Evolutionary conservation across 2,329 filamentous ascomycete genomes (phyloP).

Genomic region (Fusarium sp.): DNA sequence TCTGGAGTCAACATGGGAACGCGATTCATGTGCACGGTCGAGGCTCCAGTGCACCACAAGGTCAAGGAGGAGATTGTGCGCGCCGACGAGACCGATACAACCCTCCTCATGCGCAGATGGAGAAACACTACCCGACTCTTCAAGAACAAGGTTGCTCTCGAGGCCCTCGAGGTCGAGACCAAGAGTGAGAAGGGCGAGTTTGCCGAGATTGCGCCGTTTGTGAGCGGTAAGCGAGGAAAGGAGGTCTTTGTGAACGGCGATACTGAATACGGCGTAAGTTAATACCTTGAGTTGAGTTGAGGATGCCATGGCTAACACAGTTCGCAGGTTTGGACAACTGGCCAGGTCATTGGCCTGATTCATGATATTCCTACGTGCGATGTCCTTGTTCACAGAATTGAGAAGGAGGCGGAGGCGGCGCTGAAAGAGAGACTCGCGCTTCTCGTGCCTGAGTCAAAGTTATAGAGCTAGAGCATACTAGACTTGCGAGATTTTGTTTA

Average conservation of each 20-base stretch:
- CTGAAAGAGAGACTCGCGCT: constrained; percentile 68
- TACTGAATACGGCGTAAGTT: constrained; percentile 83
- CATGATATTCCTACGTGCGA: constrained; percentile 83
- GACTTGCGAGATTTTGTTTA: constrained; percentile 9
- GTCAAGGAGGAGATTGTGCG: constrained; percentile 94
- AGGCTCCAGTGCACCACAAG: constrained; percentile 90
- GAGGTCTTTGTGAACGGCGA: constrained; percentile 95
- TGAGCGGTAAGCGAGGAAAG: constrained; percentile 89
- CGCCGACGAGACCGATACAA: constrained; percentile 89
- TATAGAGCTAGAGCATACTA: constrained; percentile 52
- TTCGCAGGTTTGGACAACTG: constrained; percentile 89
- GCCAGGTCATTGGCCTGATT: constrained; percentile 91
- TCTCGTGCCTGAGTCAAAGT: constrained; percentile 65
- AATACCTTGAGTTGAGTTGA: not conserved
- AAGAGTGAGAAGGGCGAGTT: constrained; percentile 89
- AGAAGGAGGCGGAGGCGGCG: constrained; percentile 76
- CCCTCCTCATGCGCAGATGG: constrained; percentile 88
- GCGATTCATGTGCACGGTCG: constrained; percentile 94
- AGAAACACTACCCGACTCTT: constrained; percentile 90
- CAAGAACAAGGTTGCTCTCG: constrained; percentile 85
- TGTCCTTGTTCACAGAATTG: constrained; percentile 75
- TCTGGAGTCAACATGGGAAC: constrained; percentile 99
- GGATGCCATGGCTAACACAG: constrained; percentile 13
- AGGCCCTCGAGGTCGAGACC: constrained; percentile 83
- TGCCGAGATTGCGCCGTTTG: constrained; percentile 83